These are phyloP conservation scores for Cercospora sp. DNA, from an alignment of 2,329 filamentous ascomycete species.

Conservation along the genomic window DNA sequence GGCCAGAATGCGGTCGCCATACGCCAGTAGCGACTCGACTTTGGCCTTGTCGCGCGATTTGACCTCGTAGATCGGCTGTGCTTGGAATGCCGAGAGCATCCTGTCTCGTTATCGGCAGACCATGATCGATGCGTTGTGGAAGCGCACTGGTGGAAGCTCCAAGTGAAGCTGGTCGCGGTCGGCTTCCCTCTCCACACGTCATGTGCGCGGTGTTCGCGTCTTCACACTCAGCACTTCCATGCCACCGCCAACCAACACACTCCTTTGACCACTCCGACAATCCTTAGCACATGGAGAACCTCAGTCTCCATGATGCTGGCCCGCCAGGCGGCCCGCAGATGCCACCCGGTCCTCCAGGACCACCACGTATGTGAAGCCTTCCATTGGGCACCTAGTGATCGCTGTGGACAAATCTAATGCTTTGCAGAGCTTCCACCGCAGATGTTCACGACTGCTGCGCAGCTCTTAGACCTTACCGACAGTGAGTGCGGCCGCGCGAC, in stretches of 20 bases:
- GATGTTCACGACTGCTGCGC: slow-evolving; percentile 97
- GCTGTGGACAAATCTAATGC: not conserved
- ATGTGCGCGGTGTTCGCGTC: not conserved
- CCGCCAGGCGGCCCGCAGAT: slow-evolving; percentile 24
- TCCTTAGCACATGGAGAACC: slow-evolving; percentile 36
- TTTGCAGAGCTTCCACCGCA: slow-evolving; percentile 57
- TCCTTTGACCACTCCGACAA: slow-evolving; percentile 13
- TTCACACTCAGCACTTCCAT: slow-evolving; percentile 4
- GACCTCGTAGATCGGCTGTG: slow-evolving; percentile 95
- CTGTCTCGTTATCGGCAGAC: slow-evolving; percentile 12
- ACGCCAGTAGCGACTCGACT: slow-evolving; percentile 92
- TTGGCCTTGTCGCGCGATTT: slow-evolving; percentile 92
- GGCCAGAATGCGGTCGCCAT: slow-evolving; percentile 88
- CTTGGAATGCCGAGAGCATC: slow-evolving; percentile 91
- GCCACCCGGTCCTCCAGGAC: slow-evolving; percentile 26
- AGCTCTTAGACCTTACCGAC: slow-evolving; percentile 92
- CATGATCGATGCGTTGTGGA: slow-evolving; percentile 13
- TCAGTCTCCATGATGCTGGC: slow-evolving; percentile 38
- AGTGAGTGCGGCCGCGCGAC: slow-evolving; percentile 61
- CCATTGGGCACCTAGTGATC: not conserved
- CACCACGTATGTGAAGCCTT: slow-evolving; percentile 14
- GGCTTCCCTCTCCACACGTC: slow-evolving; percentile 3
- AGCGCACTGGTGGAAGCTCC: not conserved
- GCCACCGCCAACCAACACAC: slow-evolving; percentile 3
- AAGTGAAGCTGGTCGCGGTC: not conserved